Evolutionary conservation across 2,329 filamentous ascomycete genomes (phyloP), one percentile per base, ranked within the genome.

Genomic region (Thielaviopsis ethacetica): DNA sequence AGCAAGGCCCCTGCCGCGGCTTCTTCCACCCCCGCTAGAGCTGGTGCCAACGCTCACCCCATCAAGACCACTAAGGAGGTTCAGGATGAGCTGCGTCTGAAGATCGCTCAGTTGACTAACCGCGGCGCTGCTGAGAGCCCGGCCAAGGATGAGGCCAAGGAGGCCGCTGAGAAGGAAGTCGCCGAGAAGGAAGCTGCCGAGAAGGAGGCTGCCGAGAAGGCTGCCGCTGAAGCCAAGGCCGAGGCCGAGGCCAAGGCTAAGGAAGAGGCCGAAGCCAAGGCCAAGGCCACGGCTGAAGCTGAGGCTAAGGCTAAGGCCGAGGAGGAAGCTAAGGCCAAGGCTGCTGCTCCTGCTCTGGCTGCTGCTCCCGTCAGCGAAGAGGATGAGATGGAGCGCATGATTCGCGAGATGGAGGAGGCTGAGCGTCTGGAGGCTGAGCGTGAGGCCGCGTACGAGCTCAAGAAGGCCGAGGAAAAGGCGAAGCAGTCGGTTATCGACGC

Each of bases 61-160:
- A 75, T 74, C 50, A 93, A 93, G 77, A 85, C 85, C 1, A 80
- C 82, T 41, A 86, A 91, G 68, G 86, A 95, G 72, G 88, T 88
- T 63, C 84, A 85, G 61, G 82, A 88, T 64, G 89, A 95, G 71
- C 86, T 91, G 67, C 85, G 86, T 70, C 83, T 86, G 68, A 85
- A 88, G 68, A 84, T 95, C 67, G 82, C 84, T 67, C 80, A 80
- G 57, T 81, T 82, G 59, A 75, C 75, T 1, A 70, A 66, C 30
- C 64, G 26, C 41, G 54, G 53, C 19, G 54, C 58, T 34, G 56
- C 59, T 34, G 54, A 60, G 49, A 49, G 50, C 30, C 17, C 38
- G 38, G 6, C 58, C 21, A 63, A 62, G 44, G 63, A 68, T 59
- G 62, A 62, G 38, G 65, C 63, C 38, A 66, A 61, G 53, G 67